Percentiles rank a stretch among this genome's conserved stretches.
These are phyloP conservation scores for Nicotiana rustica DNA, from an alignment of 305 asterid species.

Conservation along the genomic window DNA sequence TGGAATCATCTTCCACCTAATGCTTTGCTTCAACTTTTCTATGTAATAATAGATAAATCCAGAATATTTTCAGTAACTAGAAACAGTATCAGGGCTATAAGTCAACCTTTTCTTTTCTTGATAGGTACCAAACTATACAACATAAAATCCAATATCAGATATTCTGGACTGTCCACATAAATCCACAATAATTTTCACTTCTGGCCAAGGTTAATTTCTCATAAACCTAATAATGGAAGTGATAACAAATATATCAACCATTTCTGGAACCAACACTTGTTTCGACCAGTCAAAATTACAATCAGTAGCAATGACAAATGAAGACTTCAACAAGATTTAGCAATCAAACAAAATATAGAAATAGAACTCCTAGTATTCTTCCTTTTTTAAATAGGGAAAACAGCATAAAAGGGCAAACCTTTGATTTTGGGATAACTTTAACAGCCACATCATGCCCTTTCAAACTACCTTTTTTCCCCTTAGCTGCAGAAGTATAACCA, in stretches of 20 bases:
- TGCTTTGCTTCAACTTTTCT: neutral
- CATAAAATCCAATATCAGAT: constrained; percentile 12
- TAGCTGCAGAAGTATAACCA: constrained; percentile 88
- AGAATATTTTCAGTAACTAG: neutral
- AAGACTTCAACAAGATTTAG: constrained; percentile 26
- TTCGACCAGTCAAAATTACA: constrained; percentile 12
- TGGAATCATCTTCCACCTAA: neutral
- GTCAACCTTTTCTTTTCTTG: neutral
- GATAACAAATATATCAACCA: constrained; percentile 2
- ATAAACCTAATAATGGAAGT: constrained; percentile 21
- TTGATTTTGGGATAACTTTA: constrained; percentile 84
- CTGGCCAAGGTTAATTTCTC: constrained; percentile 33
- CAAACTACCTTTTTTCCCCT: constrained; percentile 81
- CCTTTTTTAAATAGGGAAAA: neutral
- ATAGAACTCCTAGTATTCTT: neutral
- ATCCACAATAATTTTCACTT: constrained; percentile 29
- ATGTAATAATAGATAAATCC: neutral
- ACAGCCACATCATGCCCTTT: constrained; percentile 93
- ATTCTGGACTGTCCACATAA: constrained; percentile 29
- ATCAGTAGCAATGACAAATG: constrained; percentile 17
- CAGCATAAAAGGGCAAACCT: constrained; percentile 55
- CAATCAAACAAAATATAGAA: neutral
- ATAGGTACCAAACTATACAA: neutral
- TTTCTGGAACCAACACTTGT: constrained; percentile 1
- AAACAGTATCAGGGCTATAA: neutral